phyloP scores from a whole-genome alignment of 73 alveolate genomes.

The Paramecium tetraurelia region DNA sequence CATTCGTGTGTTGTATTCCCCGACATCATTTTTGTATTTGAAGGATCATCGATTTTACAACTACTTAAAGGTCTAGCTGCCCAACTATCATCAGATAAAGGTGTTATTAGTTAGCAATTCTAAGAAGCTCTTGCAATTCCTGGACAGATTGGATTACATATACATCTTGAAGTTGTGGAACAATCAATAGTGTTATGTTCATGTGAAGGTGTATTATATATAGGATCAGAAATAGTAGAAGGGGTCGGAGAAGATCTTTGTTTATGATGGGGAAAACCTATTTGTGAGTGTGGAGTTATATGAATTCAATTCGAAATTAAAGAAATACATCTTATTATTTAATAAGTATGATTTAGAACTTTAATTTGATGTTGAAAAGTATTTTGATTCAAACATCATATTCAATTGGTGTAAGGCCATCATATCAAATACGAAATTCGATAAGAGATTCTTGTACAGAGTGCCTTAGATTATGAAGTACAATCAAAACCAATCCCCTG shows the following conservation, averaged over 20 bases:
- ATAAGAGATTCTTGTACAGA: conserved; percentile 23
- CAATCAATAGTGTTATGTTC: conserved; percentile 24
- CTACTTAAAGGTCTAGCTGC: background rate
- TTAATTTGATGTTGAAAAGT: background rate
- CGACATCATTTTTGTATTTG: background rate
- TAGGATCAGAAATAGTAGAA: background rate
- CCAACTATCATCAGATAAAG: conserved; percentile 1
- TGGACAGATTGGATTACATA: background rate
- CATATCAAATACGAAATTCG: background rate
- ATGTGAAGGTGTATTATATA: background rate
- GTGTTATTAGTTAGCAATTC: background rate
- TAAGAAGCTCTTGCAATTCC: background rate
- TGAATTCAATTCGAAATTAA: conserved; percentile 7
- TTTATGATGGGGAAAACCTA: conserved; percentile 7
- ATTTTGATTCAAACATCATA: background rate
- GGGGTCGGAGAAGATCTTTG: background rate
- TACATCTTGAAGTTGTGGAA: background rate
- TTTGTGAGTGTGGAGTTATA: background rate
- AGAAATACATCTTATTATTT: background rate
- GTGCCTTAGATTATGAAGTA: background rate
- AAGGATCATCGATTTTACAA: background rate
- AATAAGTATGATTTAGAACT: conserved; percentile 27
- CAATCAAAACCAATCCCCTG: background rate
- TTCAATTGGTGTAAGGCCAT: conserved; percentile 4
- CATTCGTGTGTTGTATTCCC: background rate